A percentile compares a stretch with the other conserved stretches of the same genome.
These are phyloP conservation scores for Xylariaceae sp. DNA, from an alignment of 2,329 filamentous ascomycete species.

Conservation along the genomic window DNA sequence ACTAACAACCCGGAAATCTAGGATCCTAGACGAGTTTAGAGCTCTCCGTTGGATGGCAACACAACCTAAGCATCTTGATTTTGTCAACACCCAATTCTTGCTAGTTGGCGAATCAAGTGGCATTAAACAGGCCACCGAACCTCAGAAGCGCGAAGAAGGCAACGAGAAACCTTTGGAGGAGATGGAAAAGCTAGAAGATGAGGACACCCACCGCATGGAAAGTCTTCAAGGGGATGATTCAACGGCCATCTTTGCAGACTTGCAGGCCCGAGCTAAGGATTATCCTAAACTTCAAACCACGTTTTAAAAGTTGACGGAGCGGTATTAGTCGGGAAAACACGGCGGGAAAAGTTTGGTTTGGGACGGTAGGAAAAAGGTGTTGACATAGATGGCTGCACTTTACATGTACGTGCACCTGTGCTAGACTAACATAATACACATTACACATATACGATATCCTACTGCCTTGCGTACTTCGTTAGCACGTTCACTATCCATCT, in stretches of 20 bases:
- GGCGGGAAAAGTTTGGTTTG: neutral
- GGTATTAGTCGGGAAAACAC: neutral
- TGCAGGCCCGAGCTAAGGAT: conserved; percentile 56
- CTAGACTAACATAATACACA: too few relatives aligned
- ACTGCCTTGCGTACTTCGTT: too few relatives aligned
- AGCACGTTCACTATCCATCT: too few relatives aligned
- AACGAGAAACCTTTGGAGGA: conserved; percentile 71
- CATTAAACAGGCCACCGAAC: conserved; percentile 58
- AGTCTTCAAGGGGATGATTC: conserved; percentile 51
- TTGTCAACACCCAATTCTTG: conserved; percentile 74
- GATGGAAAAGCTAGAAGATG: conserved; percentile 73
- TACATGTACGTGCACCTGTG: too few relatives aligned
- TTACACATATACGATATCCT: too few relatives aligned
- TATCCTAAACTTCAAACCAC: conserved; percentile 66
- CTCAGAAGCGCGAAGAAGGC: conserved; percentile 54
- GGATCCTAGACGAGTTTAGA: conserved; percentile 72
- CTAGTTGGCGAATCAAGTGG: conserved; percentile 73
- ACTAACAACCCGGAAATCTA: conserved; percentile 35
- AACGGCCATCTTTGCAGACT: conserved; percentile 49
- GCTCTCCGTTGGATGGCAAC: conserved; percentile 74
- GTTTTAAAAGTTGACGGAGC: conserved; percentile 38
- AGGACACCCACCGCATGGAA: conserved; percentile 70
- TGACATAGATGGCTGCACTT: too few relatives aligned
- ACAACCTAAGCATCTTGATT: conserved; percentile 73
- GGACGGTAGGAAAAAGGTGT: neutral